phyloP scores from a whole-genome alignment of 805 yeast species.

The Ogataea polymorpha region DNA sequence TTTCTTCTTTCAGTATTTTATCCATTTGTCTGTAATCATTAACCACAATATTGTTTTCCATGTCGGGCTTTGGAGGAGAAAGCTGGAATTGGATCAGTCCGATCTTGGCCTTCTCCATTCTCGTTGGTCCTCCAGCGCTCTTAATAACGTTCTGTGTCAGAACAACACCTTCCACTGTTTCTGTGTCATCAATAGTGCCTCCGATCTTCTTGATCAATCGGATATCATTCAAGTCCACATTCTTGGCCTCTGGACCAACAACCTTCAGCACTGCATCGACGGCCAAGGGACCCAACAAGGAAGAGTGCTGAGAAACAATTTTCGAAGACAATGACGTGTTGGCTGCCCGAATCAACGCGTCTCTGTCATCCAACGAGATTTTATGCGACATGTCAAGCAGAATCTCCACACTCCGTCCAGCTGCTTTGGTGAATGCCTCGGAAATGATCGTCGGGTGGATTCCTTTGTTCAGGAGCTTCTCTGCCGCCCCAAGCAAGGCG shows the following conservation, averaged over 20 bases:
- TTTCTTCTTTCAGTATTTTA: conserved; percentile 94
- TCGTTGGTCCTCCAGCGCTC: conserved; percentile 90
- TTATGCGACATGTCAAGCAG: conserved; percentile 80
- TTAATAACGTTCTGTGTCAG: conserved; percentile 87
- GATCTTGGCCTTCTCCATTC: conserved; percentile 90
- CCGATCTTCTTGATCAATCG: conserved; percentile 92
- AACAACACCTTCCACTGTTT: conserved; percentile 88
- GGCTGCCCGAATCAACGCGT: conserved; percentile 86
- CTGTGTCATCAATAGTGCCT: conserved; percentile 97
- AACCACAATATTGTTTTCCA: conserved; percentile 96
- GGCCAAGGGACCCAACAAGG: conserved; percentile 84
- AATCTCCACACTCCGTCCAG: conserved; percentile 75
- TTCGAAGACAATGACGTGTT: conserved; percentile 91
- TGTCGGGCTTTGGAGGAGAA: conserved; percentile 95
- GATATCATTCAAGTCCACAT: conserved; percentile 85
- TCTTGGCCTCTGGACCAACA: conserved; percentile 40
- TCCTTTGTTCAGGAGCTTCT: conserved; percentile 79
- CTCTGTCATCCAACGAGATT: conserved; percentile 76
- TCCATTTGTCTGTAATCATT: conserved; percentile 99
- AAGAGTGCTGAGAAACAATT: conserved; percentile 90
- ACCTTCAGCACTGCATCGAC: conserved; percentile 91
- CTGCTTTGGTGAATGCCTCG: conserved; percentile 89
- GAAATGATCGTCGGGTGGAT: conserved; percentile 95
- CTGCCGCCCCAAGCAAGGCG: conserved; percentile 92
- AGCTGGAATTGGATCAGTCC: conserved; percentile 91